A percentile compares a stretch with the other conserved stretches of the same genome.
phyloP scores from a whole-genome alignment of 192 early-diverging fungal genomes.

The Linnemannia elongata region DNA sequence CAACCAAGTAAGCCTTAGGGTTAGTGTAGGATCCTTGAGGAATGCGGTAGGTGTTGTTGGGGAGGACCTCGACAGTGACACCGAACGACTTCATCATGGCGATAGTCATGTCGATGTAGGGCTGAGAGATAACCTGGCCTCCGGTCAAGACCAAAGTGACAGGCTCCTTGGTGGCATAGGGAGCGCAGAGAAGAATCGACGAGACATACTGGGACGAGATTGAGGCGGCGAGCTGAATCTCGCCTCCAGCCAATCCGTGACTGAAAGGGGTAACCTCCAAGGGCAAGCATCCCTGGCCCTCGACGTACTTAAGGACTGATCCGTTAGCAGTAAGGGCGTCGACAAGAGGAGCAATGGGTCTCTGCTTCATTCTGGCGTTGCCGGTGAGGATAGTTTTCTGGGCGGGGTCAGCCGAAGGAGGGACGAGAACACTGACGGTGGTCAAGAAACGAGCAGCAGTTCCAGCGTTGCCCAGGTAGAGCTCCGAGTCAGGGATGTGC shows the following conservation, averaged over 20 bases:
- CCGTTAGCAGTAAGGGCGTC: constrained; percentile 88
- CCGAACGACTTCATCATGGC: constrained; percentile 99
- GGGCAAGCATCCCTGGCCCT: constrained; percentile 88
- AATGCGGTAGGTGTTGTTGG: constrained; percentile 88
- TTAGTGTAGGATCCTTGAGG: constrained; percentile 84
- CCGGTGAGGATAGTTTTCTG: constrained; percentile 84
- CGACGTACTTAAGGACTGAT: constrained; percentile 80
- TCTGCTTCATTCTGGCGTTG: constrained; percentile 97
- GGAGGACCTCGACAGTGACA: constrained; percentile 77
- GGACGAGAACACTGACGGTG: constrained; percentile 84
- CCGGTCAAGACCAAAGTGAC: constrained; percentile 89
- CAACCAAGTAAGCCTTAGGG: constrained; percentile 88
- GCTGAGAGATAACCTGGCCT: constrained; percentile 95
- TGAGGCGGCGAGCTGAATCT: constrained; percentile 90
- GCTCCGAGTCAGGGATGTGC: constrained; percentile 77
- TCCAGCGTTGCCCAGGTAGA: constrained; percentile 98
- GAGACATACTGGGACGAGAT: constrained; percentile 99
- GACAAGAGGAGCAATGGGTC: constrained; percentile 93
- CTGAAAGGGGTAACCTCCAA: constrained; percentile 82
- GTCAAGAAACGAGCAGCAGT: constrained; percentile 97
- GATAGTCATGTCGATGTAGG: constrained; percentile 99
- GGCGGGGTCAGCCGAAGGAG: constrained; percentile 46
- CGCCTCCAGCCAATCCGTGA: constrained; percentile 85
- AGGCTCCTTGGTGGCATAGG: constrained; percentile 83
- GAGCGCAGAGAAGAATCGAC: constrained; percentile 95